Evolutionary conservation across 1,284 basidiomycete species (phyloP).

Genomic region (Ganoderma sp.): DNA sequence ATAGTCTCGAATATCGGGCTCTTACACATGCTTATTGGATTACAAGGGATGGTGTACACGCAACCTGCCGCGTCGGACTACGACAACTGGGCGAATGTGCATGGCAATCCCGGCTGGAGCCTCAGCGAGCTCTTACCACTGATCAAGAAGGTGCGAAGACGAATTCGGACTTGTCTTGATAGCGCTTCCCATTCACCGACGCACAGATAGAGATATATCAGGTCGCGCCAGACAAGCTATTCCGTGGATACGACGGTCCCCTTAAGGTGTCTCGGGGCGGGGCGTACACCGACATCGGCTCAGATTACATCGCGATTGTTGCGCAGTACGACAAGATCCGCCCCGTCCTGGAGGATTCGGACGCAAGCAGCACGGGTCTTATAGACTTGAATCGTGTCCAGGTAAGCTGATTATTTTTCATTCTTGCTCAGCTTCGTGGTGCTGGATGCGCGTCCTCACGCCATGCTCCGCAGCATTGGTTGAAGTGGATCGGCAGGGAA

Average conservation of each 20-base stretch:
- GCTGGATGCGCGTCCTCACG: neutral
- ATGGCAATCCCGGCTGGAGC: conserved; percentile 58
- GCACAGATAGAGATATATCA: conserved; percentile 1
- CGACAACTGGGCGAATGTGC: conserved; percentile 53
- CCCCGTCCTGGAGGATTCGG: conserved; percentile 20
- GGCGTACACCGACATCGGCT: conserved; percentile 29
- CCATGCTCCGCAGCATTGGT: conserved; percentile 5
- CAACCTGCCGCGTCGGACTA: conserved; percentile 60
- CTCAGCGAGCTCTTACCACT: conserved; percentile 51
- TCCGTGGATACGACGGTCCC: conserved; percentile 35
- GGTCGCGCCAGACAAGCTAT: neutral
- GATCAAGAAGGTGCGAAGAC: conserved; percentile 27
- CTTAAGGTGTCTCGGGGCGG: conserved; percentile 39
- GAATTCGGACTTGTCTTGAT: neutral
- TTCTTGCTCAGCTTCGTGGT: neutral
- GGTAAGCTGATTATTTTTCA: conserved; percentile 16
- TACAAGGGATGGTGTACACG: conserved; percentile 49
- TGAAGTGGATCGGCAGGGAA: conserved; percentile 54
- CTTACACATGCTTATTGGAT: neutral
- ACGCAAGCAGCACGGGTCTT: conserved; percentile 31
- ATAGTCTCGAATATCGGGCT: neutral
- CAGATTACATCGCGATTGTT: conserved; percentile 33
- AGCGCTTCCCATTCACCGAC: neutral
- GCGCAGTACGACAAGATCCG: conserved; percentile 29
- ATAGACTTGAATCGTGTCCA: conserved; percentile 34